These are phyloP conservation scores for Amauroascus niger DNA, from an alignment of 2,329 filamentous ascomycete species.

Conservation along the genomic window DNA sequence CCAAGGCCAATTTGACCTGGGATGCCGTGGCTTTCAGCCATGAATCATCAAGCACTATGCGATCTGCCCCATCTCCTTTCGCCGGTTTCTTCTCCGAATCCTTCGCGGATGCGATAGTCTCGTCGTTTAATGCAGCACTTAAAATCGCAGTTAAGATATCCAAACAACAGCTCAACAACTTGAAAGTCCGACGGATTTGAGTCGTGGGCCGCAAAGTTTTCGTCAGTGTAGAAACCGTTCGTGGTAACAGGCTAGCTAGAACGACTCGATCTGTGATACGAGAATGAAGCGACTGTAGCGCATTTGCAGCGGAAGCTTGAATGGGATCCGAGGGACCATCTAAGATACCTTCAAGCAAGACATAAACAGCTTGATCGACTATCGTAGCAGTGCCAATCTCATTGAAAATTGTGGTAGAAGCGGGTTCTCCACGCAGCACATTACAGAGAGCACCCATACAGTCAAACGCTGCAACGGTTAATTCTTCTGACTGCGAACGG, in stretches of 20 bases:
- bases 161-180: conserved; percentile 55
- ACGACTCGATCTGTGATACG: conserved; percentile 63
- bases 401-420: conserved; percentile 38
- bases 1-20: conserved; percentile 75
- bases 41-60: conserved; percentile 36
- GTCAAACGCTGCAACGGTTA: conserved; percentile 59
- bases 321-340: conserved; percentile 56
- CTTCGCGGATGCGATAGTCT: conserved; percentile 21
- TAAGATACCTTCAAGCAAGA: conserved; percentile 64
- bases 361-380: conserved; percentile 70
- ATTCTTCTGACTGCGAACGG: conserved; percentile 55
- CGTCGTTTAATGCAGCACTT: conserved; percentile 40
- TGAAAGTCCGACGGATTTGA: conserved; percentile 50
- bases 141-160: conserved; percentile 46
- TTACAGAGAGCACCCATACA: conserved; percentile 49
- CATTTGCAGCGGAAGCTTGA: conserved; percentile 58
- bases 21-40: conserved; percentile 74
- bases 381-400: conserved; percentile 58
- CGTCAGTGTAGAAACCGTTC: conserved; percentile 71
- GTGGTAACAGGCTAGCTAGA: conserved; percentile 76
- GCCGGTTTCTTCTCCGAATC: conserved; percentile 14
- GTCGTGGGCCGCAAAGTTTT: conserved; percentile 62
- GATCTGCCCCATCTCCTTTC: conserved; percentile 29
- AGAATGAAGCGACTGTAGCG: conserved; percentile 52
- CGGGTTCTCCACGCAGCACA: conserved; percentile 44